phyloP scores from a whole-genome alignment of 768 basidiomycete genomes.

The Gautieria morchelliformis region DNA sequence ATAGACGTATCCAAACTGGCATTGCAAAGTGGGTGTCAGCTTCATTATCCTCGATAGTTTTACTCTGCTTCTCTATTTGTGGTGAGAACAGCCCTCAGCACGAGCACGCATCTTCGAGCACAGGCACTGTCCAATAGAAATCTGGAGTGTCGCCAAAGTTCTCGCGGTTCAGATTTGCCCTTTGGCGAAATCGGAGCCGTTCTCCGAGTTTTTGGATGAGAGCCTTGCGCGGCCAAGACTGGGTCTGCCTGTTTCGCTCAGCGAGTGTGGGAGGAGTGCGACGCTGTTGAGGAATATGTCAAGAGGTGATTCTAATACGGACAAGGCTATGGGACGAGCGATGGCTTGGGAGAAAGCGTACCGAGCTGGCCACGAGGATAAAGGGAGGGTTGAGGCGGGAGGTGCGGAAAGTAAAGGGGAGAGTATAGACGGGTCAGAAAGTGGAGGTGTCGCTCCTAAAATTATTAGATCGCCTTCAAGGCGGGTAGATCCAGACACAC shows the following conservation, averaged over 20 bases:
- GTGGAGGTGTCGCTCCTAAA: slow-evolving; percentile 57
- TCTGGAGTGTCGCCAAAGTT: slow-evolving; percentile 86
- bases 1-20: slow-evolving; percentile 59
- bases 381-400: slow-evolving; percentile 41
- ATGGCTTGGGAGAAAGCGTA: slow-evolving; percentile 91
- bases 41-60: slow-evolving; percentile 14
- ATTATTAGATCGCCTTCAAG: slow-evolving; percentile 90
- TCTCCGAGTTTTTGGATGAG: slow-evolving; percentile 90
- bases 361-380: slow-evolving; percentile 69
- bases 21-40: slow-evolving; percentile 89
- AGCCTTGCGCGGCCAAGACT: slow-evolving; percentile 67
- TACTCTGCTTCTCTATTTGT: slow-evolving; percentile 35
- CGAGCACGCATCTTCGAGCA: slow-evolving; percentile 57
- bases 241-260: slow-evolving; percentile 75
- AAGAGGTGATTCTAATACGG: slow-evolving; percentile 76
- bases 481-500: slow-evolving; percentile 55
- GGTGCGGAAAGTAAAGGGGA: slow-evolving; percentile 35
- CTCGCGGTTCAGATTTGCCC: slow-evolving; percentile 80
- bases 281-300: slow-evolving; percentile 80
- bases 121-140: slow-evolving; percentile 92
- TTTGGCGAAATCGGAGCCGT: slow-evolving; percentile 86
- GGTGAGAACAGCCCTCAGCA: not conserved
- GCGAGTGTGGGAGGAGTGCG: slow-evolving; percentile 63
- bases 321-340: slow-evolving; percentile 79
- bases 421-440: slow-evolving; percentile 36